phyloP scores from a whole-genome alignment of 371 early-diverging fungal species.

The Phascolomyces articulosus region DNA sequence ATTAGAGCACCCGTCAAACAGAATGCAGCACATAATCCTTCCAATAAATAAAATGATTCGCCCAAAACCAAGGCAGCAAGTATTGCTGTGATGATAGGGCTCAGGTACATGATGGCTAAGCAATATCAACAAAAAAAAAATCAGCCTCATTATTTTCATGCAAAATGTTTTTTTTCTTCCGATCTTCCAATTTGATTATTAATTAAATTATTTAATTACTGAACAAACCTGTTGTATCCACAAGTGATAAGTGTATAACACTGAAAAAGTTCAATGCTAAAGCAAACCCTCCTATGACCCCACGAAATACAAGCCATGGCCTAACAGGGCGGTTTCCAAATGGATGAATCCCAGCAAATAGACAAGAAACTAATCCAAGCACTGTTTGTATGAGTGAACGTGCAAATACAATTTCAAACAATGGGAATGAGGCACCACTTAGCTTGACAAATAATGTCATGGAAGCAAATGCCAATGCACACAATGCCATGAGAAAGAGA shows the following conservation, averaged over 20 bases:
- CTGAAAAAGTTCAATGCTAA: slow-evolving; percentile 72
- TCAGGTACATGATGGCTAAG: slow-evolving; percentile 70
- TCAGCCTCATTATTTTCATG: too few relatives aligned
- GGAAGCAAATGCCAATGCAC: slow-evolving; percentile 71
- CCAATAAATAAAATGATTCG: slow-evolving; percentile 62
- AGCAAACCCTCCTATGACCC: slow-evolving; percentile 65
- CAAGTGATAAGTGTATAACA: slow-evolving; percentile 67
- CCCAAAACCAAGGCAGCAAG: slow-evolving; percentile 60
- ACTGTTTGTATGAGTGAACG: slow-evolving; percentile 67
- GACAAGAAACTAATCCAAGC: slow-evolving; percentile 59
- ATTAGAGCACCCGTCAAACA: slow-evolving; percentile 68
- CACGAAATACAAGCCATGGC: slow-evolving; percentile 62
- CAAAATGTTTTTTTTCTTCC: too few relatives aligned
- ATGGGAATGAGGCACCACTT: slow-evolving; percentile 52
- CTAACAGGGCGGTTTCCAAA: slow-evolving; percentile 57
- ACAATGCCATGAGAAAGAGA: slow-evolving; percentile 57
- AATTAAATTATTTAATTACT: too few relatives aligned
- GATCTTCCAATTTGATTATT: too few relatives aligned
- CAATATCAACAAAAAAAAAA: not conserved
- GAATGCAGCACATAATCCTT: slow-evolving; percentile 51
- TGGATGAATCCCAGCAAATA: slow-evolving; percentile 49
- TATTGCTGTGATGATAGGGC: slow-evolving; percentile 75
- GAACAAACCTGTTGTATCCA: slow-evolving; percentile 72
- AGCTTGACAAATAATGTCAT: slow-evolving; percentile 74
- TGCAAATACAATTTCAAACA: slow-evolving; percentile 71